phyloP scores from a whole-genome alignment of 192 early-diverging fungal genomes.

The Diversispora epigaea region DNA sequence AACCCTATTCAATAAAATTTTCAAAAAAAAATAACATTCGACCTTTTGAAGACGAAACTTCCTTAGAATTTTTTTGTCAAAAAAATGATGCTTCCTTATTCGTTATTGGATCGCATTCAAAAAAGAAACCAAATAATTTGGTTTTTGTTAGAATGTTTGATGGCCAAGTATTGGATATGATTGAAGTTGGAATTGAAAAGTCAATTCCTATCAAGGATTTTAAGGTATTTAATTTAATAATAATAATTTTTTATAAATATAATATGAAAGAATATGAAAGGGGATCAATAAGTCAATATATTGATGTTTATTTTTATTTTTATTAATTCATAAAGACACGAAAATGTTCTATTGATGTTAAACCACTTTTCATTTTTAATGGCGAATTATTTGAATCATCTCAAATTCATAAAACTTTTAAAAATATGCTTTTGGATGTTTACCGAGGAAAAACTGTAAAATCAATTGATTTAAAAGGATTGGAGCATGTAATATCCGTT shows the following conservation, averaged over 20 bases:
- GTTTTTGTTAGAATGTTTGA: slow-evolving; percentile 91
- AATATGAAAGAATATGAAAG: too few relatives aligned
- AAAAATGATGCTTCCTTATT: slow-evolving; percentile 96
- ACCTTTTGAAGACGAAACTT: slow-evolving; percentile 92
- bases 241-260: not conserved
- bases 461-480: slow-evolving; percentile 77
- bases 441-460: slow-evolving; percentile 80
- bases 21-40: slow-evolving; percentile 93
- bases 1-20: slow-evolving; percentile 86
- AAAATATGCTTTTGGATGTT: slow-evolving; percentile 86
- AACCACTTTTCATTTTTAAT: slow-evolving; percentile 87
- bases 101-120: slow-evolving; percentile 87
- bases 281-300: too few relatives aligned
- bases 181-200: slow-evolving; percentile 85
- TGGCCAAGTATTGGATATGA: slow-evolving; percentile 91
- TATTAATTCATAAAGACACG: slow-evolving; percentile 35
- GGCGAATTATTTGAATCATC: slow-evolving; percentile 82
- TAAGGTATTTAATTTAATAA: slow-evolving; percentile 42
- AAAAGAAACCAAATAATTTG: slow-evolving; percentile 96
- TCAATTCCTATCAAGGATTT: slow-evolving; percentile 70
- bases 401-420: slow-evolving; percentile 68
- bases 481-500: slow-evolving; percentile 86
- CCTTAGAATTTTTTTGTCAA: slow-evolving; percentile 89
- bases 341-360: slow-evolving; percentile 81
- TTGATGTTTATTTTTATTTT: not conserved